These are phyloP conservation scores for Dicorynia guianensis DNA, from an alignment of 306 rosid species.

Conservation along the genomic window DNA sequence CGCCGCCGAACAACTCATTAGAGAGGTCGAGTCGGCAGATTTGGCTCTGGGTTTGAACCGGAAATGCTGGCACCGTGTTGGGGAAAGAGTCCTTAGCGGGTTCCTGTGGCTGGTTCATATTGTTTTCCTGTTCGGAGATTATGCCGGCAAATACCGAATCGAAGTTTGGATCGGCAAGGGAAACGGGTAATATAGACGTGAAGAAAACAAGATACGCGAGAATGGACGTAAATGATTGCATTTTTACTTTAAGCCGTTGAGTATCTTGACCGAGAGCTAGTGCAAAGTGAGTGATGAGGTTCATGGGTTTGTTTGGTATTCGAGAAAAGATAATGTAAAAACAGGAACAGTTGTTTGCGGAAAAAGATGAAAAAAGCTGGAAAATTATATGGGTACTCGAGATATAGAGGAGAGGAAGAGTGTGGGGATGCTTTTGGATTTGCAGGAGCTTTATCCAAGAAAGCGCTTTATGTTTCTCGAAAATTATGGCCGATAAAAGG, in stretches of 20 bases:
- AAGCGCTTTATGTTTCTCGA: slow-evolving; percentile 38
- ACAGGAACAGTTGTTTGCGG: slow-evolving; percentile 15
- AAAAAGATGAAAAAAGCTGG: slow-evolving; percentile 15
- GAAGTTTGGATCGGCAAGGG: slow-evolving; percentile 59
- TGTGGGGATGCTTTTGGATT: slow-evolving; percentile 12
- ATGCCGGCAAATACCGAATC: too few species aligned
- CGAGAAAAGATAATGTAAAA: slow-evolving; percentile 44
- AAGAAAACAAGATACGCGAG: slow-evolving; percentile 32
- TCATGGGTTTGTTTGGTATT: slow-evolving; percentile 30
- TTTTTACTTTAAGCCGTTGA: not conserved
- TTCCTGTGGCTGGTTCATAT: slow-evolving; percentile 64
- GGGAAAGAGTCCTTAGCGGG: slow-evolving; percentile 65
- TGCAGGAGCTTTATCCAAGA: slow-evolving; percentile 32
- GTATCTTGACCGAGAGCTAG: not conserved
- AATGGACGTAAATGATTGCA: slow-evolving; percentile 50
- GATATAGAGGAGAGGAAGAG: slow-evolving; percentile 34
- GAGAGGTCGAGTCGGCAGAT: slow-evolving; percentile 89
- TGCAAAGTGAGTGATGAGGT: slow-evolving; percentile 7
- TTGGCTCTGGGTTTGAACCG: slow-evolving; percentile 69
- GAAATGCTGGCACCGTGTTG: slow-evolving; percentile 86
- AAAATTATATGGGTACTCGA: slow-evolving; percentile 35
- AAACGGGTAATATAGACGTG: slow-evolving; percentile 13
- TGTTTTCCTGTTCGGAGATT: slow-evolving; percentile 67
- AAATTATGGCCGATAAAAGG: slow-evolving; percentile 36
- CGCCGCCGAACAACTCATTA: slow-evolving; percentile 97